Base-by-base conservation (phyloP, 2,329 filamentous ascomycete species). In the Aspergillus phoenicis region DNA sequence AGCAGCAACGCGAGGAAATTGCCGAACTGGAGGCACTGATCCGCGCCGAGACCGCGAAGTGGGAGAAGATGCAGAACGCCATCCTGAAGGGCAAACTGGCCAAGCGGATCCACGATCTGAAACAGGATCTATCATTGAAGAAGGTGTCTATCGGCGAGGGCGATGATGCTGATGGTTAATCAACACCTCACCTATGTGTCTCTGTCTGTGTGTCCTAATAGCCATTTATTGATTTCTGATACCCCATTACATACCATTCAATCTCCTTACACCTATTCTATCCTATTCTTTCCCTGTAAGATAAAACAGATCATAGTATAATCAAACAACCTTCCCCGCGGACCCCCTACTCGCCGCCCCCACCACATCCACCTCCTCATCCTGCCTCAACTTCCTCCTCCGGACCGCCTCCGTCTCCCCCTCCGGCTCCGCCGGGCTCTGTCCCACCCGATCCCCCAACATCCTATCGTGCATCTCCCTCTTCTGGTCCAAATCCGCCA, bases 1-100 rank as follows among this genome's bases (percentile, higher is more conserved):
- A 80, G 60, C 76, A 81, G 59, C 77, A 77, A 51, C 77, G 77
- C 13, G 80, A 82, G 62, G 74, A 80, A 59, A 78, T 81, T 59
- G 72, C 70, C 1, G 79, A 81, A 55, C 64, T 81, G 20, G 77
- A 81, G 54, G 71, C 72, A 3, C 66, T 77, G 33, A 76, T 80
- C 43, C 70, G 71, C 10, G 67, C 72, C 2, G 76, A 79, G 59
- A 79, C 75, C 0, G 68, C 68, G 30, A 72, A 74, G 47, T 79
- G 76, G 73, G 76, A 80, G 66, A 70, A 70, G 43, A 73, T 77
- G 62, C 66, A 69, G 55, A 80, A 80, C 53, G 66, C 70, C 5
- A 80, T 80, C 62, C 59, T 80, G 55, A 77, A 76, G 62, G 70
- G 69, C 57, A 81, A 81, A 68, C 74, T 81, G 64, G 75, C 76